phyloP scores from a whole-genome alignment of 805 yeast species.

The Saturnispora kantuleensis region DNA sequence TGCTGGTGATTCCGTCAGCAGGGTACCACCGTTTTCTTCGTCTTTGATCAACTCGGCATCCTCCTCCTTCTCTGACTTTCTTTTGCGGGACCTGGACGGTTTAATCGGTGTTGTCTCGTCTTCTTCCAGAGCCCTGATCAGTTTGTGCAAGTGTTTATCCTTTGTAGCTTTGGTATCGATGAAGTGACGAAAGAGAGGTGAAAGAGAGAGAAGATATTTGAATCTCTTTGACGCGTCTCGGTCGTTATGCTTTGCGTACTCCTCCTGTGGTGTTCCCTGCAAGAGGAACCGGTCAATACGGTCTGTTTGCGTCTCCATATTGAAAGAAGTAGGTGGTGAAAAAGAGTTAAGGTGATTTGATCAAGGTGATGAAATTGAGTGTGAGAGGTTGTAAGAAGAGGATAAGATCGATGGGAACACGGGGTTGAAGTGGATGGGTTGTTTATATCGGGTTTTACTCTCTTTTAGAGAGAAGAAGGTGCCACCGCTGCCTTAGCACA shows the following conservation, averaged over 20 bases:
- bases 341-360: no score
- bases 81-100: conserved; percentile 35
- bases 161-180: conserved; percentile 72
- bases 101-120: conserved; percentile 21
- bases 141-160: conserved; percentile 58
- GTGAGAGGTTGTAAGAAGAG: no score
- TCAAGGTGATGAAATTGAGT: no score
- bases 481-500: no score
- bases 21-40: conserved; percentile 64
- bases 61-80: conserved; percentile 92
- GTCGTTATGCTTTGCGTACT: conserved; percentile 40
- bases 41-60: conserved; percentile 85
- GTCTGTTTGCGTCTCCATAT: conserved; percentile 14
- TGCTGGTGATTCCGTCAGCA: conserved; percentile 64
- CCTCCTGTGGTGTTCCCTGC: conserved; percentile 45
- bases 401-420: no score
- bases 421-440: no score
- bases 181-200: conserved; percentile 82
- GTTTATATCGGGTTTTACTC: no score
- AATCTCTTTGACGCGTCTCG: conserved; percentile 65
- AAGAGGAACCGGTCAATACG: conserved; percentile 42
- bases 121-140: conserved; percentile 31
- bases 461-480: no score
- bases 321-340: no score
- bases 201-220: conserved; percentile 68